Evolutionary conservation across 768 basidiomycete genomes (phyloP).

Genomic region (Mycena chlorophos): DNA sequence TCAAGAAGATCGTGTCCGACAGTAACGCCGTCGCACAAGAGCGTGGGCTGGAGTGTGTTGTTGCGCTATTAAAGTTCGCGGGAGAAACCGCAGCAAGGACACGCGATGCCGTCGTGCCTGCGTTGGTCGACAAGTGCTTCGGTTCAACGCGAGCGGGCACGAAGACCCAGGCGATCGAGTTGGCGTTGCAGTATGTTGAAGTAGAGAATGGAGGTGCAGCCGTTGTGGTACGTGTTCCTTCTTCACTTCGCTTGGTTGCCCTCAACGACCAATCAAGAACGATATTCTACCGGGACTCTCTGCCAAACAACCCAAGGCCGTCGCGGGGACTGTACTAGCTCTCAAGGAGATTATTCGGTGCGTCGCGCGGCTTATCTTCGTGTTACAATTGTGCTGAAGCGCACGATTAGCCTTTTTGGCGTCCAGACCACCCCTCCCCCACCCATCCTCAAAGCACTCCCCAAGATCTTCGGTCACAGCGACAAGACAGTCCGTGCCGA

Average conservation of each 20-base stretch:
- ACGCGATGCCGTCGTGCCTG: constrained; percentile 79
- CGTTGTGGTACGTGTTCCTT: constrained; percentile 72
- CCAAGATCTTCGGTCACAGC: constrained; percentile 92
- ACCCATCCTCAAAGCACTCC: constrained; percentile 80
- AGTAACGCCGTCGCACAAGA: constrained; percentile 97
- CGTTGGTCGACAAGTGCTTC: constrained; percentile 93
- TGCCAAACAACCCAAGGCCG: constrained; percentile 94
- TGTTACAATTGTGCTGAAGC: constrained; percentile 7
- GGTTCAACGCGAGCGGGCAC: constrained; percentile 90
- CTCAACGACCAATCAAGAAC: constrained; percentile 42
- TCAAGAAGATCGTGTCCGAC: constrained; percentile 88
- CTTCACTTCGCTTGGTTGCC: constrained; percentile 28
- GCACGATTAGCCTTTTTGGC: constrained; percentile 68
- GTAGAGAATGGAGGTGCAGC: constrained; percentile 87
- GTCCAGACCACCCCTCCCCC: constrained; percentile 69
- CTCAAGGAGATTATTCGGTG: constrained; percentile 86
- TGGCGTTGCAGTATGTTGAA: constrained; percentile 87
- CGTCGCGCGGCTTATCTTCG: not conserved
- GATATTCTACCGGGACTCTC: constrained; percentile 82
- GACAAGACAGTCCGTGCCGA: constrained; percentile 96
- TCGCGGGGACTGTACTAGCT: constrained; percentile 74
- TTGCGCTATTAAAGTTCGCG: constrained; percentile 84
- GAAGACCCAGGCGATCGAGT: constrained; percentile 82
- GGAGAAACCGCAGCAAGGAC: constrained; percentile 86
- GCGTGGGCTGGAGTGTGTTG: constrained; percentile 90